Evolutionary conservation across 2,329 filamentous ascomycete species (phyloP), one percentile per base, ranked within the genome.

Genomic region (Ophiostoma ulmi): DNA sequence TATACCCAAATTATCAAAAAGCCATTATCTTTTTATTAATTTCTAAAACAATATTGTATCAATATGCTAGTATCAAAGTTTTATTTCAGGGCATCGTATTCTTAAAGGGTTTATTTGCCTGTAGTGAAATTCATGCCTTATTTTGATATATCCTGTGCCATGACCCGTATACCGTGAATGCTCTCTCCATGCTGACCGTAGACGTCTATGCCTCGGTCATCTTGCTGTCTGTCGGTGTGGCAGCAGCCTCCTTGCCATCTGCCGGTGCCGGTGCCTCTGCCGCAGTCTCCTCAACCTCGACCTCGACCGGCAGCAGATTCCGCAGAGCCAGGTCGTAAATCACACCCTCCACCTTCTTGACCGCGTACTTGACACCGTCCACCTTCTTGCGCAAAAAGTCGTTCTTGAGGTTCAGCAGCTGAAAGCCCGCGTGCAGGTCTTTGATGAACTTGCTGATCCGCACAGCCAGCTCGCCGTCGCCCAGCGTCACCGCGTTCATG

Each of bases 331-430:
- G 82, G 79, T 99, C 95, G 78, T 99, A 99, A 68, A 98, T 94
- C 14, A 99, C 93, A 78, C 98, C 95, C 83, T 99, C 95, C 14
- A 97, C 93, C 79, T 97, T 94, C 85, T 98, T 99, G 77, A 99
- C 93, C 76, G 91, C 90, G 78, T 99, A 99, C 84, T 99, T 99
- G 80, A 99, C 91, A 5, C 90, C 91, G 81, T 99, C 95, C 70
- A 92, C 93, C 73, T 93, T 87, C 82, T 93, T 92, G 72, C 95
- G 87, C 77, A 99, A 81, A 31, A 89, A 89, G 79, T 99, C 95
- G 77, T 99, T 99, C 85, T 98, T 98, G 75, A 99, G 84, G 79
- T 99, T 99, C 75, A 99, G 87, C 75, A 98, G 88, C 85, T 98
- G 95, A 82, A 99, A 99, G 20, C 94, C 95, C 2, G 94, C 92